phyloP scores from a whole-genome alignment of 495 filamentous ascomycete species.

The Aspergillus nanangensis region DNA sequence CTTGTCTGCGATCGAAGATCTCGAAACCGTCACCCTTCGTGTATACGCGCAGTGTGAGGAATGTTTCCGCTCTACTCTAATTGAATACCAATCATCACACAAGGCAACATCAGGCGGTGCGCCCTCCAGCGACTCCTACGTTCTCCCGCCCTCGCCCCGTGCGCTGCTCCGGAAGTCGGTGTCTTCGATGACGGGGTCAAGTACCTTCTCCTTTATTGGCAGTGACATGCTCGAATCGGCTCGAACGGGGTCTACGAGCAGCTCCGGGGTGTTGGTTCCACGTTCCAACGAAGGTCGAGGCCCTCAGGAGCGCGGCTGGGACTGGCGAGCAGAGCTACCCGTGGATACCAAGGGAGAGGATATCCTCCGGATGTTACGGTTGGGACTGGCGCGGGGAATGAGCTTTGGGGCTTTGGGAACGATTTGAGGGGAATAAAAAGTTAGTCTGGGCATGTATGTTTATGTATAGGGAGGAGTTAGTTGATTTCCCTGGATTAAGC shows the following conservation, averaged over 20 bases:
- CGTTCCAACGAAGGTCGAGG: conserved; percentile 28
- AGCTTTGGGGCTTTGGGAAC: conserved; percentile 30
- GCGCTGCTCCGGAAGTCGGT: conserved; percentile 66
- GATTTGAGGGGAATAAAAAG: conserved; percentile 12
- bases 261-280: conserved; percentile 52
- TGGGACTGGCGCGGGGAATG: conserved; percentile 65
- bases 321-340: conserved; percentile 69
- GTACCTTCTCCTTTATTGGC: conserved; percentile 65
- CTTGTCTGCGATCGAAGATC: conserved; percentile 76
- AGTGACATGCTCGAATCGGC: conserved; percentile 61
- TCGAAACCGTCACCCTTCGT: conserved; percentile 68
- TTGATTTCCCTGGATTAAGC: conserved; percentile 2
- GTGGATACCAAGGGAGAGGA: conserved; percentile 57
- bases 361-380: conserved; percentile 64
- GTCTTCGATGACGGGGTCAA: conserved; percentile 47
- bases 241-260: conserved; percentile 46
- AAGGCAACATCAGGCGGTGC: conserved; percentile 28
- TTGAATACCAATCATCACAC: conserved; percentile 44
- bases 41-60: conserved; percentile 67
- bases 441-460: neutral
- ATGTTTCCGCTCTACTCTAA: conserved; percentile 55
- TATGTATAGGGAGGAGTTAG: neutral
- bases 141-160: conserved; percentile 47
- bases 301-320: conserved; percentile 61
- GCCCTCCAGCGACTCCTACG: conserved; percentile 20